Conservation (phyloP, 23 red algal species). For the Gracilaria vermiculophylla region DNA sequence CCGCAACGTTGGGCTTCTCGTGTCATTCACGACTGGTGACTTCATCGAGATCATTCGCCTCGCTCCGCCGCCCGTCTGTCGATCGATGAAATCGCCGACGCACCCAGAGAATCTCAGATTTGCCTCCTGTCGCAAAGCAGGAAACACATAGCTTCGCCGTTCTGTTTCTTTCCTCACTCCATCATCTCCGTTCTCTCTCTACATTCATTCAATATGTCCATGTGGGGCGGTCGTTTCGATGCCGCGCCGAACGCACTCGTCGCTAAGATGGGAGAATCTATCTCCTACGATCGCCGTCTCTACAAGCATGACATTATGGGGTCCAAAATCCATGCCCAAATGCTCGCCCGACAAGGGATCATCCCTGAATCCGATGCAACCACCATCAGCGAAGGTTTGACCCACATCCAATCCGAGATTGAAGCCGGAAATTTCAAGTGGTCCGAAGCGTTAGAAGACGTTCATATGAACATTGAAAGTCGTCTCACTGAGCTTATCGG, state of each 20-base stretch:
- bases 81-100: too few relatives aligned
- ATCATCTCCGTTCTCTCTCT: not conserved
- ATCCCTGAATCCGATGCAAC: slow-evolving; percentile 76
- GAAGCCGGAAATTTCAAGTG: slow-evolving; percentile 79
- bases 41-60: not conserved
- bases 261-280: slow-evolving; percentile 86
- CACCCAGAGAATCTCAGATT: not conserved
- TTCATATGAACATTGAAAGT: slow-evolving; percentile 99
- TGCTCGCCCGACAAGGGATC: slow-evolving; percentile 91
- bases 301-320: slow-evolving; percentile 90
- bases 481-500: slow-evolving; percentile 87
- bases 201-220: slow-evolving; percentile 27
- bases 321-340: slow-evolving; percentile 82
- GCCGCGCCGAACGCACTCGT: slow-evolving; percentile 84
- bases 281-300: slow-evolving; percentile 92
- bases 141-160: too few relatives aligned
- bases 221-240: slow-evolving; percentile 97
- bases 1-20: not conserved
- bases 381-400: slow-evolving; percentile 62
- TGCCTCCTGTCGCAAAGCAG: too few relatives aligned
- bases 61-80: not conserved
- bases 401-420: slow-evolving; percentile 71
- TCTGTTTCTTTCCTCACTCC: not conserved
- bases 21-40: not conserved
- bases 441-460: slow-evolving; percentile 76